Conservation (phyloP, 768 basidiomycete genomes). For the Ephemerocybe angulata region DNA sequence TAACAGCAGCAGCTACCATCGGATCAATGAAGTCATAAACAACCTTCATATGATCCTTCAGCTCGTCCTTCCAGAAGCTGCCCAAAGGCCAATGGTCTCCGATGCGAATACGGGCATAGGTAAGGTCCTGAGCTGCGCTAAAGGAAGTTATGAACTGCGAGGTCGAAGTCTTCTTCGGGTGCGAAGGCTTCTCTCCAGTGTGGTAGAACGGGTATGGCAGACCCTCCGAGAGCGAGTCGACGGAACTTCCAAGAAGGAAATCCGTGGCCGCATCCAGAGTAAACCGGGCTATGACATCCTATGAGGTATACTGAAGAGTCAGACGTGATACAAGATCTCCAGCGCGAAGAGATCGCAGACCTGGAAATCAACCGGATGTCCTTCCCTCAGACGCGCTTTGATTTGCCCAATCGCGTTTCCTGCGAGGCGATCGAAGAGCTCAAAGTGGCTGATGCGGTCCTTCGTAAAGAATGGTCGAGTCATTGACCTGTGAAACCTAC, state of each 20-base stretch:
- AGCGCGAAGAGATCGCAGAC: slow-evolving; percentile 18
- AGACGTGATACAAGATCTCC: background rate
- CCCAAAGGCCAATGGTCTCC: slow-evolving; percentile 43
- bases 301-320: slow-evolving; percentile 12
- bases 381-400: slow-evolving; percentile 38
- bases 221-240: slow-evolving; percentile 45
- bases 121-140: slow-evolving; percentile 34
- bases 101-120: slow-evolving; percentile 33
- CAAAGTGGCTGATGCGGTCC: slow-evolving; percentile 51
- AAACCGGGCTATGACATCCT: slow-evolving; percentile 47
- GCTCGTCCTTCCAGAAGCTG: slow-evolving; percentile 42
- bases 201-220: slow-evolving; percentile 41
- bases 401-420: slow-evolving; percentile 42
- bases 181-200: background rate
- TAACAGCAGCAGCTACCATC: slow-evolving; percentile 39
- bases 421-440: slow-evolving; percentile 52
- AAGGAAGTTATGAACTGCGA: slow-evolving; percentile 23
- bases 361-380: slow-evolving; percentile 54
- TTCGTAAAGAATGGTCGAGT: slow-evolving; percentile 59
- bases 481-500: slow-evolving; percentile 57
- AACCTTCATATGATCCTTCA: slow-evolving; percentile 34
- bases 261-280: slow-evolving; percentile 63
- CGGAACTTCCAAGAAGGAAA: slow-evolving; percentile 54
- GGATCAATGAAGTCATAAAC: slow-evolving; percentile 48
- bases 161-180: slow-evolving; percentile 18